phyloP scores from a whole-genome alignment of 768 basidiomycete genomes.

The Mycena indigotica region DNA sequence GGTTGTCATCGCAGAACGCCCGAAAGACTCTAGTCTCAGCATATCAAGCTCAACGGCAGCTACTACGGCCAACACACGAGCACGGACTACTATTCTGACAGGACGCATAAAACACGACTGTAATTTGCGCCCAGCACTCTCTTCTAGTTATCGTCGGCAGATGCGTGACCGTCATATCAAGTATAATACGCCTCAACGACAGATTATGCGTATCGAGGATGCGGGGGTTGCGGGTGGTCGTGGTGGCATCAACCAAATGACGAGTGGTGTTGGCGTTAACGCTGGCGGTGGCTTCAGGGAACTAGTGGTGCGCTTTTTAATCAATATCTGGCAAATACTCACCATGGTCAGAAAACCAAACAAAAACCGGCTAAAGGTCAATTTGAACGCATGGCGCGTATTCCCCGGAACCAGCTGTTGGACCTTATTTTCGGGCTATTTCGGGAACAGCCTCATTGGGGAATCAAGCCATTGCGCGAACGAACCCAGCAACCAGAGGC shows the following conservation, averaged over 20 bases:
- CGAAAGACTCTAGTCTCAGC: constrained; percentile 58
- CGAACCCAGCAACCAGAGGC: constrained; percentile 84
- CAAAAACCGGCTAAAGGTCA: constrained; percentile 66
- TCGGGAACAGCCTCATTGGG: constrained; percentile 79
- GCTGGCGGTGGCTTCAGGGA: constrained; percentile 59
- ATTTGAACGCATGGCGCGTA: constrained; percentile 89
- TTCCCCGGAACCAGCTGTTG: constrained; percentile 85
- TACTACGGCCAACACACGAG: constrained; percentile 54
- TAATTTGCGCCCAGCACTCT: constrained; percentile 69
- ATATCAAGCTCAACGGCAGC: constrained; percentile 38
- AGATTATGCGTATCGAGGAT: constrained; percentile 76
- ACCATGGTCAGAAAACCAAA: constrained; percentile 57
- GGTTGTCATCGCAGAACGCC: constrained; percentile 80
- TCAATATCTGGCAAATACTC: constrained; percentile 14
- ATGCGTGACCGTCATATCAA: constrained; percentile 67
- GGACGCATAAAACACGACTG: constrained; percentile 84
- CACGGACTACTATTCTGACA: constrained; percentile 76
- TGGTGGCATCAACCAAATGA: constrained; percentile 76
- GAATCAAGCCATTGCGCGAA: constrained; percentile 73
- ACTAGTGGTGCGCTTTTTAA: constrained; percentile 57
- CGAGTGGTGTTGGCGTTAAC: constrained; percentile 70
- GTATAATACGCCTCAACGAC: constrained; percentile 66
- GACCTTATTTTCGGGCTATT: constrained; percentile 82
- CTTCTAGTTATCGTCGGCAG: constrained; percentile 66
- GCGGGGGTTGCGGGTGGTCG: constrained; percentile 67